Conservation (phyloP, 2,329 filamentous ascomycete species). For the Eurotiales sp. region DNA sequence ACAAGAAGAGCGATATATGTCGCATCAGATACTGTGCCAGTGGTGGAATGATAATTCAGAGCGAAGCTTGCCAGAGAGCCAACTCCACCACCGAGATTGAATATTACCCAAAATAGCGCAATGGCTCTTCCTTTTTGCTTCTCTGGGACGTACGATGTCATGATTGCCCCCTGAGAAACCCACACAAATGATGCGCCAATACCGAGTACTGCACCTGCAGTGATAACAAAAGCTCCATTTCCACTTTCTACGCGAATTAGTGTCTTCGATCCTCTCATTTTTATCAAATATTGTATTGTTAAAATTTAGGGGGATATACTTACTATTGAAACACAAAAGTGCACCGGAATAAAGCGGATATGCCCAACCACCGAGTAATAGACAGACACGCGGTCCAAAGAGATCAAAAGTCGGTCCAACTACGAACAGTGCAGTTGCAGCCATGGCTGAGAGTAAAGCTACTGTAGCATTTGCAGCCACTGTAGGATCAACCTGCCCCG, state of each 20-base stretch:
- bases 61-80: constrained; percentile 45
- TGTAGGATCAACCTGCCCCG: constrained; percentile 35
- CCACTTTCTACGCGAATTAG: neutral
- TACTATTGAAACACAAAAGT: constrained; percentile 31
- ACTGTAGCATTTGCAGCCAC: constrained; percentile 38
- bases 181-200: constrained; percentile 37
- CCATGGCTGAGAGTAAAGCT: constrained; percentile 33
- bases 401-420: constrained; percentile 33
- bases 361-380: constrained; percentile 36
- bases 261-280: neutral
- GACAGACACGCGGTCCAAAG: constrained; percentile 33
- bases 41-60: constrained; percentile 40
- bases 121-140: constrained; percentile 33
- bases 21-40: constrained; percentile 46
- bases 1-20: constrained; percentile 51
- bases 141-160: constrained; percentile 46
- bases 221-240: constrained; percentile 37
- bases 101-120: constrained; percentile 43
- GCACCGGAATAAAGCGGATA: constrained; percentile 35
- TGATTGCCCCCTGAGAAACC: constrained; percentile 43
- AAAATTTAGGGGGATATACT: constrained; percentile 1
- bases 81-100: constrained; percentile 45
- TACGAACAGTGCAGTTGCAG: constrained; percentile 32
- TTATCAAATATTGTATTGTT: too few relatives aligned
- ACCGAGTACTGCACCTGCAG: constrained; percentile 43